Conservation (phyloP, 2,329 filamentous ascomycete genomes). For the Phaeosphaeria sp. region DNA sequence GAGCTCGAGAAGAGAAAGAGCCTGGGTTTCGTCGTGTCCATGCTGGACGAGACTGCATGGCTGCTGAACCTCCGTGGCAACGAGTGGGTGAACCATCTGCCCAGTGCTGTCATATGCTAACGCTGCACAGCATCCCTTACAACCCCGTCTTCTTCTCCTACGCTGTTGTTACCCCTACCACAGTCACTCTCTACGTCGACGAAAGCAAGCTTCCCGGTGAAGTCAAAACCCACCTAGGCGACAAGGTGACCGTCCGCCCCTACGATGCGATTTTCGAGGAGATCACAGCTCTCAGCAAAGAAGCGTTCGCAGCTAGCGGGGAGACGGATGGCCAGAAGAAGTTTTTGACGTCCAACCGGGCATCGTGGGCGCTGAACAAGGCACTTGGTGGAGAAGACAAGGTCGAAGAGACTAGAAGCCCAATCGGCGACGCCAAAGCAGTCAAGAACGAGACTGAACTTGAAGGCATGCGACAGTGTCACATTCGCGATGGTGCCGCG, state of each 20-base stretch:
- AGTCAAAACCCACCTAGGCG: constrained; percentile 72
- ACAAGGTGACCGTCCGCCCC: constrained; percentile 76
- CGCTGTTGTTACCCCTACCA: constrained; percentile 78
- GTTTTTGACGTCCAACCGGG: constrained; percentile 85
- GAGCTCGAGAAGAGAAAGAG: constrained; percentile 91
- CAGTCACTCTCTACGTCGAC: constrained; percentile 84
- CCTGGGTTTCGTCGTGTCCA: constrained; percentile 86
- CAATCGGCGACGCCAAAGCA: constrained; percentile 88
- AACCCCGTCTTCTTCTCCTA: constrained; percentile 99
- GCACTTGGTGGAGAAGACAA: constrained; percentile 84
- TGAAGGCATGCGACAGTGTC: constrained; percentile 91
- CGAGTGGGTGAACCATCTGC: constrained; percentile 61
- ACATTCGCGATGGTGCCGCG: constrained; percentile 91
- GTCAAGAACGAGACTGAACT: constrained; percentile 92
- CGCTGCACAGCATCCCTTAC: constrained; percentile 74
- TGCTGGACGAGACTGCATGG: constrained; percentile 97
- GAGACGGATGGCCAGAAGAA: constrained; percentile 59
- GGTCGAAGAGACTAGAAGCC: constrained; percentile 86
- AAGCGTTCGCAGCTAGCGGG: constrained; percentile 40
- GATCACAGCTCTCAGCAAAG: constrained; percentile 67
- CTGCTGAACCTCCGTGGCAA: constrained; percentile 95
- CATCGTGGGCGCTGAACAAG: constrained; percentile 90
- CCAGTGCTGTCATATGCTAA: constrained; percentile 10
- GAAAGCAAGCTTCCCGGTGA: constrained; percentile 75
- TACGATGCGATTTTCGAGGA: constrained; percentile 85